Percentiles rank a stretch among this genome's conserved stretches.
Evolutionary conservation across 1,139 yeast species (phyloP).

Genomic region (Candida gigantensis): DNA sequence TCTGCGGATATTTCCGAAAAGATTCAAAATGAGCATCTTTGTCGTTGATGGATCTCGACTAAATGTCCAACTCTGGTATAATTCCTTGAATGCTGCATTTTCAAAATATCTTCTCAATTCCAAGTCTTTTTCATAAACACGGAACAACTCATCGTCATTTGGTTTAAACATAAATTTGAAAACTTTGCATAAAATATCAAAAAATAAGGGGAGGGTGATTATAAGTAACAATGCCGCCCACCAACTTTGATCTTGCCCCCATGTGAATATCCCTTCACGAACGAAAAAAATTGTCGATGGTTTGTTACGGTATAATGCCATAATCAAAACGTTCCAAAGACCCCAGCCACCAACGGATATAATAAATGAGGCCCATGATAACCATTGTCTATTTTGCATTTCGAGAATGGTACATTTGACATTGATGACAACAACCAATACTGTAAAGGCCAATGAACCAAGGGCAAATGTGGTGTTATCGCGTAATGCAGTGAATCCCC

Average conservation of each 20-base stretch:
- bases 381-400: constrained; percentile 76
- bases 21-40: constrained; percentile 14
- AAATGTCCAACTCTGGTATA: constrained; percentile 82
- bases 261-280: constrained; percentile 63
- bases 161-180: constrained; percentile 59
- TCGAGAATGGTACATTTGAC: constrained; percentile 80
- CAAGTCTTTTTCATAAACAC: constrained; percentile 69
- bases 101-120: constrained; percentile 72
- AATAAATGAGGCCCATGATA: constrained; percentile 66
- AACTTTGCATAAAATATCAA: constrained; percentile 67
- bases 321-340: constrained; percentile 80
- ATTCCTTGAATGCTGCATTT: constrained; percentile 66
- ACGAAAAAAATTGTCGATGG: constrained; percentile 73
- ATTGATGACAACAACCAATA: constrained; percentile 70
- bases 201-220: constrained; percentile 55
- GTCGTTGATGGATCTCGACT: constrained; percentile 42
- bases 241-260: constrained; percentile 80
- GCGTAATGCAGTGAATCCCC: constrained; percentile 64
- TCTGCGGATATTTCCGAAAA: constrained; percentile 14
- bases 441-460: constrained; percentile 75
- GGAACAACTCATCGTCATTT: constrained; percentile 77
- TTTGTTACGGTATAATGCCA: constrained; percentile 61
- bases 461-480: constrained; percentile 83
- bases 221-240: constrained; percentile 76
- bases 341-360: constrained; percentile 88